Base-by-base conservation (phyloP, 2,329 filamentous ascomycete species). In the Phaeosphaeriaceae sp. region DNA sequence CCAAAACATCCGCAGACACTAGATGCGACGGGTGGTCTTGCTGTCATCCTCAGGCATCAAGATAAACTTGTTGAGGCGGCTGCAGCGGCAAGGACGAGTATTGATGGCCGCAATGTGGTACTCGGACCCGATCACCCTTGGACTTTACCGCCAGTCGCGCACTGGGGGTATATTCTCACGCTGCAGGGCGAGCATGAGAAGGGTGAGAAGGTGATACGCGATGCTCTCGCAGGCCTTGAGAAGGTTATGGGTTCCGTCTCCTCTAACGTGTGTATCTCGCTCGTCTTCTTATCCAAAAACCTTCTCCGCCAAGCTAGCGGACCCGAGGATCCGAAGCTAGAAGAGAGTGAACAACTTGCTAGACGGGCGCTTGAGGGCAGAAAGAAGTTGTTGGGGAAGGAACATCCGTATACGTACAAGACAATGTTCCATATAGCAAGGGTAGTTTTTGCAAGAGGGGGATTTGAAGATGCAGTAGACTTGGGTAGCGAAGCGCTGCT, bases 31-130 rank as follows among this genome's bases (percentile, higher is more conserved):
- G 50, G 50, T 16, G 50, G 50, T 6, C 26, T 53, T 6, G 50
- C 50, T 9, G 50, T 53, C 15, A 46, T 53, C 15, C 32, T 53
- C 3, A 34, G 50, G 8, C 50, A 53, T 28, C 41, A 23, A 37
- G 50, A 46, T 3, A 53, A 53, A 23, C 33, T 53, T n/a, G 50
- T 48, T n/a, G 50, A 53, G 42, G 50, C 50, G 26, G 46, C 45
- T 8, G 18, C 32, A 16, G 45, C 41, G 41, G 50, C 50, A 15
- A 17, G 46, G 13, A 48, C 41, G 6, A 36, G 26, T 6, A 53
- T 53, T n/a, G 50, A 53, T 42, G 50, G 50, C 8, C 33, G 45
- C 20, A 52, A 52, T 18, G 21, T 39, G 4, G 44, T 52, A 7
- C 40, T 52, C 17, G 49, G 49, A n/a, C 44, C 49, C 7, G 49